These are phyloP conservation scores for Trichosanthes cucumerina DNA, from an alignment of 306 rosid species.

Conservation along the genomic window DNA sequence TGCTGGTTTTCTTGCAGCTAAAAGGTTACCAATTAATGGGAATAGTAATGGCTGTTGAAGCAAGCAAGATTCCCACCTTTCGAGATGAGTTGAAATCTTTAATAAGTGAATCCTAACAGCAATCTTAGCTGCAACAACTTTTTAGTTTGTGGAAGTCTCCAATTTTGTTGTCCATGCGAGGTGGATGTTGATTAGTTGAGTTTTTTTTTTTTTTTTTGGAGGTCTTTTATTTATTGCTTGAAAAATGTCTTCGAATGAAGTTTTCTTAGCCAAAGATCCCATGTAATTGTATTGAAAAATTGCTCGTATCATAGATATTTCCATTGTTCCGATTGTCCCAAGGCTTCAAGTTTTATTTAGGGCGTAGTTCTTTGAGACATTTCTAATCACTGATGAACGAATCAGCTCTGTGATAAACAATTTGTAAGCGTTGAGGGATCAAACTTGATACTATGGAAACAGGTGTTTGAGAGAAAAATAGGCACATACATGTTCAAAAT, in stretches of 20 bases:
- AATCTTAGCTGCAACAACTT: not conserved
- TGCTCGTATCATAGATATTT: not conserved
- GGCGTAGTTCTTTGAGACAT: no score
- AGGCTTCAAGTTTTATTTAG: not conserved
- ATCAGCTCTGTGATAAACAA: no score
- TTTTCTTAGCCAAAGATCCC: not conserved
- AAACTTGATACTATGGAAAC: no score
- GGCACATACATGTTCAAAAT: no score
- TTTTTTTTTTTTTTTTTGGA: no score
- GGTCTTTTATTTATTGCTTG: not conserved
- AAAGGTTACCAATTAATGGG: slow-evolving; percentile 45
- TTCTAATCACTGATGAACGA: no score
- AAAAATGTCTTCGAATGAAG: not conserved
- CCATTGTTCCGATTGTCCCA: not conserved
- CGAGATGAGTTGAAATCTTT: slow-evolving; percentile 43
- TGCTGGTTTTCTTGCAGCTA: slow-evolving; percentile 33
- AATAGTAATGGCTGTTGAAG: slow-evolving; percentile 50
- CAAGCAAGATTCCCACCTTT: slow-evolving; percentile 42
- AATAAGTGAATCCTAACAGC: slow-evolving; percentile 24
- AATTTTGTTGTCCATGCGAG: not conserved
- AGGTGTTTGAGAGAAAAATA: no score
- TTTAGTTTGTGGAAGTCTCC: not conserved
- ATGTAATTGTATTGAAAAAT: not conserved
- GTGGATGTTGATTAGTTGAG: not conserved
- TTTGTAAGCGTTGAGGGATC: no score